These are phyloP conservation scores for Dioscorea dumetorum DNA, from an alignment of 106 monocot genomes.

Conservation along the genomic window DNA sequence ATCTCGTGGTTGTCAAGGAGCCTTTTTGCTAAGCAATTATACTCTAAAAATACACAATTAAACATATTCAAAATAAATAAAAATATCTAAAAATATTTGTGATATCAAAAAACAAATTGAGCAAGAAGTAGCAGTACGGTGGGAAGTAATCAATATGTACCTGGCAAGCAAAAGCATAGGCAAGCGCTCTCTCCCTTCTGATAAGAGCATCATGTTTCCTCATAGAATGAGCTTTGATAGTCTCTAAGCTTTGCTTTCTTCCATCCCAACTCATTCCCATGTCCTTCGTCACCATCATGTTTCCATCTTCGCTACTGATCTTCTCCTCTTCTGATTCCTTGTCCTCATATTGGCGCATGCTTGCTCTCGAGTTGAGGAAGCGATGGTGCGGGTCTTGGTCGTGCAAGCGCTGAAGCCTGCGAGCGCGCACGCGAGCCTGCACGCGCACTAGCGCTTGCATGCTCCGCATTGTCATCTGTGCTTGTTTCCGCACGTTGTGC, in stretches of 20 bases:
- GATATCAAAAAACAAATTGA: not conserved
- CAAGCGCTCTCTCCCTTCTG: slow-evolving; percentile 61
- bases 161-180: slow-evolving; percentile 74
- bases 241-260: slow-evolving; percentile 15
- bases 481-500: slow-evolving; percentile 77
- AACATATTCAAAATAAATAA: no score
- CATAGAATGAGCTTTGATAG: slow-evolving; percentile 6
- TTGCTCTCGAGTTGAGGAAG: not conserved
- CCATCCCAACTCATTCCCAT: slow-evolving; percentile 10
- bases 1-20: no score
- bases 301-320: not conserved
- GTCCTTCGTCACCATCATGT: slow-evolving; percentile 7
- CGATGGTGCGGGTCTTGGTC: not conserved
- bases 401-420: slow-evolving; percentile 23
- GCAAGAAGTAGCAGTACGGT: no score
- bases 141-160: slow-evolving; percentile 17
- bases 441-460: slow-evolving; percentile 87
- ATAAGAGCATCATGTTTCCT: slow-evolving; percentile 24
- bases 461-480: slow-evolving; percentile 64
- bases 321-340: slow-evolving; percentile 1
- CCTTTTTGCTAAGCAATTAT: no score
- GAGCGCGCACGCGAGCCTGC: slow-evolving; percentile 58
- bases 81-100: not conserved
- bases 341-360: not conserved
- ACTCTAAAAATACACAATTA: no score